These are phyloP conservation scores for Shiraia sp. DNA, from an alignment of 2,329 filamentous ascomycete species.

Conservation along the genomic window DNA sequence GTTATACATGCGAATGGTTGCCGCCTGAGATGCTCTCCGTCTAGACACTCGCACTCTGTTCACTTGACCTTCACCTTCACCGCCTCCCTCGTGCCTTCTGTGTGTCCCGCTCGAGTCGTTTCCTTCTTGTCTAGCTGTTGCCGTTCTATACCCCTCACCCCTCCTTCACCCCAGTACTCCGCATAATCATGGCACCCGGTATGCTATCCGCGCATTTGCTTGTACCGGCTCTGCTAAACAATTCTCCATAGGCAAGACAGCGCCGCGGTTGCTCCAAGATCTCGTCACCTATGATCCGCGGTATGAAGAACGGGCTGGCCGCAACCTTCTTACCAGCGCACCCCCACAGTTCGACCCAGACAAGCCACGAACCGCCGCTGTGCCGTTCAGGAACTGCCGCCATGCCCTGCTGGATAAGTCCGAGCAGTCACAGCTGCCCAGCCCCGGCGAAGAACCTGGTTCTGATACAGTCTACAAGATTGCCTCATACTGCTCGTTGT, in stretches of 20 bases:
- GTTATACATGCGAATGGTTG: no score
- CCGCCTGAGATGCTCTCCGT: no score
- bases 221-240: conserved; percentile 12
- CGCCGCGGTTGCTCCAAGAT: conserved; percentile 56
- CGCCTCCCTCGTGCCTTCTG: no score
- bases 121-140: no score
- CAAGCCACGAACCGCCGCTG: conserved; percentile 34
- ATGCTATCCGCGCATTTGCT: conserved; percentile 7
- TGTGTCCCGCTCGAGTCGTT: no score
- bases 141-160: neutral
- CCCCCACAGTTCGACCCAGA: conserved; percentile 57
- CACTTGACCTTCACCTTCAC: neutral
- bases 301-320: conserved; percentile 49
- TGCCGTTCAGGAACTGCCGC: conserved; percentile 54
- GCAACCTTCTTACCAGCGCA: conserved; percentile 62
- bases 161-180: conserved; percentile 5
- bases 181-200: conserved; percentile 28
- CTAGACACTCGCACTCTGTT: neutral
- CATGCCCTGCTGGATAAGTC: conserved; percentile 64
- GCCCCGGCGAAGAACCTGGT: conserved; percentile 46
- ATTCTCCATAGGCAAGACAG: conserved; percentile 51
- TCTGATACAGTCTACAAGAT: conserved; percentile 56
- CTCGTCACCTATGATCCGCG: conserved; percentile 57
- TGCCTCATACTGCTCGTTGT: conserved; percentile 64
- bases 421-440: conserved; percentile 56